These are phyloP conservation scores for Lactifluus echinatus DNA, from an alignment of 768 basidiomycete species.

Conservation along the genomic window DNA sequence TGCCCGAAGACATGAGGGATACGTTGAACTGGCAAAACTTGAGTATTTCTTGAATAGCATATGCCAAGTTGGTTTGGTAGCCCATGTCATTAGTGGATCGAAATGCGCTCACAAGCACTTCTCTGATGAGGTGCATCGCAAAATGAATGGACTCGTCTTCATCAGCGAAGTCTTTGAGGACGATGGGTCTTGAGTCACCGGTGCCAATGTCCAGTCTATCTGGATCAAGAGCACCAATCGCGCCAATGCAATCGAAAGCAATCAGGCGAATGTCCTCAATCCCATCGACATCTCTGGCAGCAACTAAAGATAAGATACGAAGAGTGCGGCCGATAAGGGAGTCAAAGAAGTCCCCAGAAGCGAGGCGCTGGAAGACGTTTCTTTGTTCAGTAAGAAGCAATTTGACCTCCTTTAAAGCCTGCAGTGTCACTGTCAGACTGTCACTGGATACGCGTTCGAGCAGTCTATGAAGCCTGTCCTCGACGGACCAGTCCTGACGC, in stretches of 20 bases:
- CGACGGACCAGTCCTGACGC: constrained; percentile 44
- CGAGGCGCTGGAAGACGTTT: constrained; percentile 48
- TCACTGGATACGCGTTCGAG: constrained; percentile 70
- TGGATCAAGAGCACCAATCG: constrained; percentile 90
- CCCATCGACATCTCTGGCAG: constrained; percentile 72
- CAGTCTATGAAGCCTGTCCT: constrained; percentile 51
- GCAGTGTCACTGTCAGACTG: constrained; percentile 67
- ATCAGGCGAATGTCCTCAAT: constrained; percentile 56
- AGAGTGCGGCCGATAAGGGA: constrained; percentile 61
- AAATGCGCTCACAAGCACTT: constrained; percentile 83
- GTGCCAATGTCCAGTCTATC: constrained; percentile 72
- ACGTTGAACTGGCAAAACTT: constrained; percentile 80
- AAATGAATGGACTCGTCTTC: constrained; percentile 69
- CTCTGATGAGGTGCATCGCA: constrained; percentile 75
- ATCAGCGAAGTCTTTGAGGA: constrained; percentile 75
- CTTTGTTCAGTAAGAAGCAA: constrained; percentile 45
- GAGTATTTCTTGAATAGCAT: constrained; percentile 85
- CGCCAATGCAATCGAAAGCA: constrained; percentile 85
- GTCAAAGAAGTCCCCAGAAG: constrained; percentile 85
- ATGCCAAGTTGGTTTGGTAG: constrained; percentile 85
- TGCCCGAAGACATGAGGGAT: constrained; percentile 52
- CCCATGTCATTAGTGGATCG: constrained; percentile 89
- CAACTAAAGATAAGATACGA: constrained; percentile 54
- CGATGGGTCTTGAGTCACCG: constrained; percentile 54
- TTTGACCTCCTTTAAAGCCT: constrained; percentile 71